Percentiles rank a stretch among this genome's conserved stretches.
phyloP scores from a whole-genome alignment of 345 rosid genomes.

The Cardamine occulta region DNA sequence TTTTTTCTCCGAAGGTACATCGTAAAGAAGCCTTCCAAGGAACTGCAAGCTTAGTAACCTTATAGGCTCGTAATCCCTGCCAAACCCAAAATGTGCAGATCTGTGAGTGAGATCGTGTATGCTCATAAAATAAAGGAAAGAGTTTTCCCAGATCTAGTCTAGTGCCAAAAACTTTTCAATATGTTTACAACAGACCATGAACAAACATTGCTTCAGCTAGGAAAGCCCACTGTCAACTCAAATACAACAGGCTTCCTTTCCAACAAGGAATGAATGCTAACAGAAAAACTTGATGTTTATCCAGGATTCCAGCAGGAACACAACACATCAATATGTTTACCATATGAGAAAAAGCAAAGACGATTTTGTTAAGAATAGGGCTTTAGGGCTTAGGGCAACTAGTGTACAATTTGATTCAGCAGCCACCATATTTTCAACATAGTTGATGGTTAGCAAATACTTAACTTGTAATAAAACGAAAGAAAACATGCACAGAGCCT shows the following conservation, averaged over 20 bases:
- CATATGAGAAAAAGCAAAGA: constrained; percentile 1
- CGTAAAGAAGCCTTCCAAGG: constrained; percentile 87
- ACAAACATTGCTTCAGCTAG: constrained; percentile 27
- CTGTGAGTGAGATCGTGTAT: constrained; percentile 7
- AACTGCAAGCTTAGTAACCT: constrained; percentile 96
- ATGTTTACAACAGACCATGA: constrained; percentile 15
- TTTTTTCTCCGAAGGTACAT: constrained; percentile 84
- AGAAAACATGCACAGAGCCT: constrained; percentile 17
- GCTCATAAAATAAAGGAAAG: constrained; percentile 16
- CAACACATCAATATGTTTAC: constrained; percentile 3
- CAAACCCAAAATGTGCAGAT: constrained; percentile 17
- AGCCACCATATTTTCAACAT: constrained; percentile 26
- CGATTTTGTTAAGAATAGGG: neutral
- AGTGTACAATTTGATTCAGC: neutral
- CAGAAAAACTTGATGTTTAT: constrained; percentile 22
- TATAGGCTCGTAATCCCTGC: constrained; percentile 87
- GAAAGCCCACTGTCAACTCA: constrained; percentile 16
- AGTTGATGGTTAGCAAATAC: neutral
- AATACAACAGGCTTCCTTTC: constrained; percentile 16
- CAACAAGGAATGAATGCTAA: constrained; percentile 15
- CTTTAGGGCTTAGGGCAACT: neutral
- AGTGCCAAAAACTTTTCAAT: constrained; percentile 1
- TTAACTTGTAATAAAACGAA: constrained; percentile 10
- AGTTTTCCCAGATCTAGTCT: constrained; percentile 12
- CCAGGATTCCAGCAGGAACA: constrained; percentile 23